Base-by-base conservation (phyloP, 257 asterid species). In the Solanum chiquidenum region DNA sequence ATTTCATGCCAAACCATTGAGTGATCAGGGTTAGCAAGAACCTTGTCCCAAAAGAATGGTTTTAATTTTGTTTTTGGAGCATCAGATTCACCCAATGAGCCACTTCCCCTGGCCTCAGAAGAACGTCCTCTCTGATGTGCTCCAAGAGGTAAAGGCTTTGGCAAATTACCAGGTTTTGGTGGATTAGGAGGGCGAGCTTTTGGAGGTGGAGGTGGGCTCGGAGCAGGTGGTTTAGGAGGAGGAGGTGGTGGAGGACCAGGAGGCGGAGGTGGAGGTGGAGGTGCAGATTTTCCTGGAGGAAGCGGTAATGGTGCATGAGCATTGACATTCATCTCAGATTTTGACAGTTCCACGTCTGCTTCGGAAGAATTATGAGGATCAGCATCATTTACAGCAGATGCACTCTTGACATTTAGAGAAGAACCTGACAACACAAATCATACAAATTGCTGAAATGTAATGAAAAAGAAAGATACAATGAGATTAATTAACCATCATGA, bases 11-110 rank as follows among this genome's bases (percentile, higher is more conserved):
- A 97, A 87, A 97, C 99, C 99, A 97, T 97, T 0, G 98, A 93
- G 34, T 93, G 97, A 66, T 95, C 95, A 7, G 99, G 98, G 89
- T 91, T 94, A 14, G 99, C 99, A 74, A 88, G 91, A 89, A 97
- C 99, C 92, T 97, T 97, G 90, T 97, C 99, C 99, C 99, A 97
- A 93, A 97, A 97, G 89, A 97, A 94, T 4, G 99, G 99, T 93
- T 97, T 97, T 83, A 97, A 87, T 93, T 95, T 97, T 79, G 99
- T 87, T 85, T 94, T 97, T n/a, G 96, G 95, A 90, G 94, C 95
- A 62, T 88, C 94, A 13, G 96, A 91, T 55, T 92, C 95, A 42
- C 91, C 92, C 42, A 92, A 87, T 55, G 21, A 69, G 34, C 89
- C 94, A 86, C 90, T 89, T 7, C 85, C 90, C n/a, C 73, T 91